These are phyloP conservation scores for Quercus aquifolioides DNA, from an alignment of 306 rosid genomes.

Conservation along the genomic window DNA sequence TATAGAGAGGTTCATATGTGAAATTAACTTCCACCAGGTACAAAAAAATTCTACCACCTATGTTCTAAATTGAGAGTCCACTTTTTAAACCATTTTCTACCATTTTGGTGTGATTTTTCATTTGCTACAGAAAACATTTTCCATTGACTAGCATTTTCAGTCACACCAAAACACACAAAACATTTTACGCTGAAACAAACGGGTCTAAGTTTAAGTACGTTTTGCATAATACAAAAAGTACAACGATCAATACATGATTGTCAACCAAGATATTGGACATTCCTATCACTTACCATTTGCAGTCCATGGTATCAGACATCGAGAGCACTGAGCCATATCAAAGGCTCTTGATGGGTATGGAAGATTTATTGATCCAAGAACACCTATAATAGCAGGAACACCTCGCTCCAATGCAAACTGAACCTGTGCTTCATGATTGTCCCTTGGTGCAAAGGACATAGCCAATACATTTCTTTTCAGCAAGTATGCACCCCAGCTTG, in stretches of 20 bases:
- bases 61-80: neutral
- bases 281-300: constrained; percentile 60
- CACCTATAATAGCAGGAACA: constrained; percentile 92
- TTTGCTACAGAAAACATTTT: too few relatives aligned
- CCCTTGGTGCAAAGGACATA: constrained; percentile 97
- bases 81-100: neutral
- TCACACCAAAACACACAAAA: too few relatives aligned
- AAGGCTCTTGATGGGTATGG: constrained; percentile 94
- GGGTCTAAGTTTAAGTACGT: neutral
- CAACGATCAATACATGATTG: constrained; percentile 7
- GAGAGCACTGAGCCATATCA: constrained; percentile 98
- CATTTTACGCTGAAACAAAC: too few relatives aligned
- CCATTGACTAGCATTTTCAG: too few relatives aligned
- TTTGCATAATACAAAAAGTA: constrained; percentile 11
- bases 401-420: constrained; percentile 98
- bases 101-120: too few relatives aligned
- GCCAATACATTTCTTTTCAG: constrained; percentile 80
- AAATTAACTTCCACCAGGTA: constrained; percentile 2
- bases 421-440: constrained; percentile 98
- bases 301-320: constrained; percentile 95
- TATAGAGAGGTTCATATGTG: constrained; percentile 22
- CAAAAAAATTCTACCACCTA: neutral
- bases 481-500: constrained; percentile 99
- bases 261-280: constrained; percentile 9
- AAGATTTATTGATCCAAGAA: constrained; percentile 81